A percentile compares a stretch with the other conserved stretches of the same genome.
These are phyloP conservation scores for Daphne laureola DNA, from an alignment of 441 rosid species.

Conservation along the genomic window DNA sequence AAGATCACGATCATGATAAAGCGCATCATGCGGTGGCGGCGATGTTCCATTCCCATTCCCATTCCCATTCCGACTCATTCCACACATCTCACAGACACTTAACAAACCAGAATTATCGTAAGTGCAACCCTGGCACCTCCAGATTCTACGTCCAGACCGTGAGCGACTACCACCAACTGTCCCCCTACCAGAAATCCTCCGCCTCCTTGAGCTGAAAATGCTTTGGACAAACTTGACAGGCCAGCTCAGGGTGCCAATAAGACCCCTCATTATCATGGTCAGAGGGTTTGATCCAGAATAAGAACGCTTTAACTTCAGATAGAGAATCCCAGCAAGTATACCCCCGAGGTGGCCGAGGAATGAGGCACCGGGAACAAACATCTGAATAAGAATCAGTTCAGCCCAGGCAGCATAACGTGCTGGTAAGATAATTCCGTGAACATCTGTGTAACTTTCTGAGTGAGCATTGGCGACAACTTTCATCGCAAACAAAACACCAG, in stretches of 20 bases:
- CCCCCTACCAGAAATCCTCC: conserved; percentile 59
- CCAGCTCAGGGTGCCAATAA: conserved; percentile 36
- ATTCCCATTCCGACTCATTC: conserved; percentile 34
- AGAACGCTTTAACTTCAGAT: conserved; percentile 46
- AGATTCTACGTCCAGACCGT: conserved; percentile 33
- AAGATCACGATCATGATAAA: conserved; percentile 25
- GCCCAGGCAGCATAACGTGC: conserved; percentile 89
- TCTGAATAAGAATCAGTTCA: conserved; percentile 72
- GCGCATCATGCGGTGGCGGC: conserved; percentile 17
- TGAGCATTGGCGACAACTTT: conserved; percentile 80
- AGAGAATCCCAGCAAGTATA: conserved; percentile 78
- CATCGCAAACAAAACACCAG: conserved; percentile 87
- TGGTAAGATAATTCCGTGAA: conserved; percentile 65
- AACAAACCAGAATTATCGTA: conserved; percentile 59
- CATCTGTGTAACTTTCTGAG: conserved; percentile 44
- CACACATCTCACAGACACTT: conserved; percentile 77
- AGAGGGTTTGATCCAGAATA: conserved; percentile 52
- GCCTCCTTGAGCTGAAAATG: conserved; percentile 28
- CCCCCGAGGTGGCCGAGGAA: conserved; percentile 95
- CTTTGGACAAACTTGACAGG: conserved; percentile 40
- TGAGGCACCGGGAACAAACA: conserved; percentile 79
- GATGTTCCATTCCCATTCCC: conserved; percentile 22
- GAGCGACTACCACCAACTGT: conserved; percentile 44
- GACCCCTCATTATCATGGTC: conserved; percentile 31
- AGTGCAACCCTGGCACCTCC: conserved; percentile 89